Percentiles rank a stretch among this genome's conserved stretches.
phyloP scores from a whole-genome alignment of 1,284 basidiomycete species.

The Inonotus hispidus region DNA sequence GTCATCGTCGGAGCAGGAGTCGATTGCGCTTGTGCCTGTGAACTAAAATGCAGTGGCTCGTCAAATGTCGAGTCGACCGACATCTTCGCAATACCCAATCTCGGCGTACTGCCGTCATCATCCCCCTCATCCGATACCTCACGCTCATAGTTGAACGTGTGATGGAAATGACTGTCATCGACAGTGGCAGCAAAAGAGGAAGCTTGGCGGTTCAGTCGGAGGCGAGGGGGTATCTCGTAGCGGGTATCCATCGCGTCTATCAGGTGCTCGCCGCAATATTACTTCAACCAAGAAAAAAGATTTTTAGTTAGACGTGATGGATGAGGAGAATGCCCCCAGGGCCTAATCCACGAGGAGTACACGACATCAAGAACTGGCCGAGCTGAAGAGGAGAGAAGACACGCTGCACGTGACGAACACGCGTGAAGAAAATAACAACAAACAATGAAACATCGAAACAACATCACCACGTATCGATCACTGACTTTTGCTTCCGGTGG shows the following conservation, averaged over 20 bases:
- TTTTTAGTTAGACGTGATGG: not conserved
- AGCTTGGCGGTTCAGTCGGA: constrained; percentile 24
- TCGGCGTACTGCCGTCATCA: constrained; percentile 37
- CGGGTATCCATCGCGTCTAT: constrained; percentile 4
- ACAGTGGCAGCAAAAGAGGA: constrained; percentile 26
- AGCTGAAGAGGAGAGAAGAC: not conserved
- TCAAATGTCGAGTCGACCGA: constrained; percentile 38
- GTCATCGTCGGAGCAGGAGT: constrained; percentile 16
- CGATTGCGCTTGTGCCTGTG: constrained; percentile 23
- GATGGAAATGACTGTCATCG: constrained; percentile 5
- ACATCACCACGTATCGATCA: not conserved
- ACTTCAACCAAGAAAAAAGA: not conserved
- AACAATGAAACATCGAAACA: constrained; percentile 15
- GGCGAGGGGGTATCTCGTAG: constrained; percentile 21
- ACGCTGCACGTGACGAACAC: not conserved
- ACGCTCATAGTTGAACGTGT: constrained; percentile 18
- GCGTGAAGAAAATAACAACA: not conserved
- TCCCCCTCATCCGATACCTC: constrained; percentile 23
- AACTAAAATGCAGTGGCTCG: constrained; percentile 29
- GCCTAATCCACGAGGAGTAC: not conserved
- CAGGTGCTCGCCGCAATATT: not conserved
- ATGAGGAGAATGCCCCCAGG: not conserved
- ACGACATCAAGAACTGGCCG: constrained; percentile 1
- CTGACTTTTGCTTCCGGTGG: not conserved
- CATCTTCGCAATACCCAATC: constrained; percentile 2